Evolutionary conservation across 805 yeast species (phyloP).

Genomic region (Grigorovia humatica): DNA sequence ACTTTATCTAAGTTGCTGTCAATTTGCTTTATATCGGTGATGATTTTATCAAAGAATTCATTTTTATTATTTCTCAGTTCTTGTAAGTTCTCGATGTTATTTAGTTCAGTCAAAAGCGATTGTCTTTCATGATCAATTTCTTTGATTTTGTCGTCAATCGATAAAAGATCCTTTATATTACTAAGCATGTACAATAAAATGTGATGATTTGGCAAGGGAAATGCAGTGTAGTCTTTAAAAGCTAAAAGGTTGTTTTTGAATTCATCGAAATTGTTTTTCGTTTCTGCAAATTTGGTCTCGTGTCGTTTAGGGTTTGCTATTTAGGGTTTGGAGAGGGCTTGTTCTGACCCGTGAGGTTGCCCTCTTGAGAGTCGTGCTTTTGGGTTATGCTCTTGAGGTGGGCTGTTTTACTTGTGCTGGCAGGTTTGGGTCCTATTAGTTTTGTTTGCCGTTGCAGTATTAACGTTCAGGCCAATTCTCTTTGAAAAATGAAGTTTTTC

Average conservation of each 20-base stretch:
- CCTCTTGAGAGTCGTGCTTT: no score
- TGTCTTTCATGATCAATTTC: conserved; percentile 17
- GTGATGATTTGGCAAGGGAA: not conserved
- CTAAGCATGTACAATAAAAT: conserved; percentile 2
- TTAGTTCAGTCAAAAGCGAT: conserved; percentile 12
- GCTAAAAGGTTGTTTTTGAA: not conserved
- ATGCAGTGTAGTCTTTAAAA: not conserved
- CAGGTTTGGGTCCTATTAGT: no score
- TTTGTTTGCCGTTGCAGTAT: no score
- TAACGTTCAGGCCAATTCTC: no score
- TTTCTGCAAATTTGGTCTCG: no score
- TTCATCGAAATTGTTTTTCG: no score
- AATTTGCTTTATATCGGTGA: conserved; percentile 14
- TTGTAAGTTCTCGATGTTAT: conserved; percentile 8
- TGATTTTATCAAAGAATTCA: conserved; percentile 5
- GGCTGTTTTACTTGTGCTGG: no score
- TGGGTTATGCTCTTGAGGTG: no score
- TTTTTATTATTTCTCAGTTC: conserved; percentile 2
- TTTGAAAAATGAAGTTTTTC: no score
- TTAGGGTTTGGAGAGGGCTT: no score
- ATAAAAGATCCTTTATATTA: conserved; percentile 19
- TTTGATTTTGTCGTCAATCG: conserved; percentile 20
- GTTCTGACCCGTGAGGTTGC: no score
- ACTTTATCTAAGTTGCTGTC: conserved; percentile 9
- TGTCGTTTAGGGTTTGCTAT: no score